Base-by-base conservation (phyloP, 2,329 filamentous ascomycete species). In the Stachybotrys elegans region DNA sequence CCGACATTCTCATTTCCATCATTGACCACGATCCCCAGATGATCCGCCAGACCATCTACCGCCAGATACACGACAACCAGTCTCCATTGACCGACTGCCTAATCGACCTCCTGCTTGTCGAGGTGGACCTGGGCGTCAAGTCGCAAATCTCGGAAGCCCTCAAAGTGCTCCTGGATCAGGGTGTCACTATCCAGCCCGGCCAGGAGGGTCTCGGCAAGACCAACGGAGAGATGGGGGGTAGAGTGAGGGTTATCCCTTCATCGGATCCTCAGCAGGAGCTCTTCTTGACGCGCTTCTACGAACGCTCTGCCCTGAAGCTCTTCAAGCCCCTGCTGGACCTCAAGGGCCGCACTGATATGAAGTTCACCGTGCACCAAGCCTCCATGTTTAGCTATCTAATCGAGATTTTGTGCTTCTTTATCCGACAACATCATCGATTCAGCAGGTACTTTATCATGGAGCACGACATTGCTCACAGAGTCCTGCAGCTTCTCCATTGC, bases 21-120 rank as follows among this genome's bases (percentile, higher is more conserved):
- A 93, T 98, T 55, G 93, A 98, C 57, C 91, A 97, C 59, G 93
- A 98, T 57, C 86, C 92, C 3, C 81, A 90, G 55, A 90, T 96
- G 85, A 92, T 98, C 60, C 86, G 93, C 40, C 83, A 86, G 53
- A 94, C 92, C 43, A 91, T 97, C 55, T 92, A 95, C 63, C 88
- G 90, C 49, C 89, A 95, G 52, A 85, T 96, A 49, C 84, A 86
- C 51, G 90, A 96, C 51, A 91, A 91, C 60, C 83, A 88, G 54
- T 81, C 84, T 3, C 88, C 89, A 5, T 68, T 98, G 43, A 96
- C 90, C 2, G 93, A 97, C 60, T 94, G 88, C 0, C 71, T 98
- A 32, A 95, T 97, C 46, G 92, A 96, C 55, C 75, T 98, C 34
- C 77, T 98, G 2, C 76, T 97, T 38, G 83, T 93, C 2, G 93